Percentiles rank a stretch among this genome's conserved stretches.
Conservation (phyloP, 768 basidiomycete genomes). For the Russula dissimulans region DNA sequence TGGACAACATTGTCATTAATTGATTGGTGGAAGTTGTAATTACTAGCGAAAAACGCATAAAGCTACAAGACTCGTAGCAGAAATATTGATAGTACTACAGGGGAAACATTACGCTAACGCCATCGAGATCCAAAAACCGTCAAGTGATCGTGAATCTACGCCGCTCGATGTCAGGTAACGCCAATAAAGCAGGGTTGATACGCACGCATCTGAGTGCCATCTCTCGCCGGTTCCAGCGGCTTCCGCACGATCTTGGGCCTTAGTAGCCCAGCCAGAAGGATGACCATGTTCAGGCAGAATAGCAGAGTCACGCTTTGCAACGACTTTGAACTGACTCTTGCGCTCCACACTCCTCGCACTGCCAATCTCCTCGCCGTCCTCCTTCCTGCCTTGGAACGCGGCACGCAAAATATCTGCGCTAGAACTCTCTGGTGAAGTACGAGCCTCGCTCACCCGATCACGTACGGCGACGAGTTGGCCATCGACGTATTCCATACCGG, state of each 20-base stretch:
- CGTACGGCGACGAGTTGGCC: conserved; percentile 83
- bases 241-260: conserved; percentile 37
- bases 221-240: conserved; percentile 34
- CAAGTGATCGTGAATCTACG: conserved; percentile 5
- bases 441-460: conserved; percentile 52
- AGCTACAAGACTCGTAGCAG: too few species aligned
- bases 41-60: too few species aligned
- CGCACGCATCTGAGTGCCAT: conserved; percentile 49
- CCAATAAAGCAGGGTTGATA: not conserved
- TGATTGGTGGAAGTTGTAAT: too few species aligned
- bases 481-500: conserved; percentile 81
- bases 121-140: not conserved
- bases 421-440: conserved; percentile 28
- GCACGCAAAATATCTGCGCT: conserved; percentile 51
- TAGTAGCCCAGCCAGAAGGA: conserved; percentile 65
- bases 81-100: too few species aligned
- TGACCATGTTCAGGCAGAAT: conserved; percentile 55
- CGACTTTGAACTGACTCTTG: conserved; percentile 70
- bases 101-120: too few species aligned
- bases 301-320: conserved; percentile 57
- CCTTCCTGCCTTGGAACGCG: conserved; percentile 55
- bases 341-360: conserved; percentile 33
- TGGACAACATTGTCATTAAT: too few species aligned
- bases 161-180: not conserved
- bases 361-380: conserved; percentile 31